Evolutionary conservation across 2,329 filamentous ascomycete genomes (phyloP).

Genomic region (Rutstroemia sp.): DNA sequence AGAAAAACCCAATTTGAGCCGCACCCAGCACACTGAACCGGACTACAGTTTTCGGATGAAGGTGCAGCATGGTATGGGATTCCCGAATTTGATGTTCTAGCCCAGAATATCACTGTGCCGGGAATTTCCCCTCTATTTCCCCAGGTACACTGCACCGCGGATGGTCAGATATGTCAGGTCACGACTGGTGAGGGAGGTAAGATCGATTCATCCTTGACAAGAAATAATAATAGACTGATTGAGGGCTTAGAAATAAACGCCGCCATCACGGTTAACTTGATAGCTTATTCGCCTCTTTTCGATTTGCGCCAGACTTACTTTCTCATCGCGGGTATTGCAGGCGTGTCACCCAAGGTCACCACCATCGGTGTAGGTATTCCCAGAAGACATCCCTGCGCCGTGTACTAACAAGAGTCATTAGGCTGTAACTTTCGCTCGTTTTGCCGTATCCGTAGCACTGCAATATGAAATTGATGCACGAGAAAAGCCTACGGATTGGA

Average conservation of each 20-base stretch:
- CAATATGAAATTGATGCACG: conserved; percentile 68
- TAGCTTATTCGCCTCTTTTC: conserved; percentile 53
- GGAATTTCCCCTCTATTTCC: conserved; percentile 56
- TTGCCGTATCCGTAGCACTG: conserved; percentile 62
- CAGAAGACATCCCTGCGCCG: background rate
- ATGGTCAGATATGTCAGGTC: conserved; percentile 56
- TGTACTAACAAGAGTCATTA: background rate
- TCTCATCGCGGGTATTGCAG: conserved; percentile 62
- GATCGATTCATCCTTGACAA: background rate
- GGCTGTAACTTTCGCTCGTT: conserved; percentile 58
- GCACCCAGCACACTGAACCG: conserved; percentile 20
- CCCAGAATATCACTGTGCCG: conserved; percentile 46
- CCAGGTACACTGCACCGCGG: conserved; percentile 51
- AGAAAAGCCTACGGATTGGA: conserved; percentile 55
- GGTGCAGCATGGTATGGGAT: conserved; percentile 42
- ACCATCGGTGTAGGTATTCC: conserved; percentile 42
- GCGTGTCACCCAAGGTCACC: conserved; percentile 58
- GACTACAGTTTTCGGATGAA: conserved; percentile 4
- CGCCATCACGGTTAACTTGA: conserved; percentile 53
- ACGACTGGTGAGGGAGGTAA: conserved; percentile 4
- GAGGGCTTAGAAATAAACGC: conserved; percentile 47
- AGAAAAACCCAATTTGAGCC: background rate
- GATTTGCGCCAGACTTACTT: conserved; percentile 62
- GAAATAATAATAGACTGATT: background rate
- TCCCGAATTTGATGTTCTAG: conserved; percentile 41